Conservation (phyloP, 331 rosid genomes). For the Malus hybrid region DNA sequence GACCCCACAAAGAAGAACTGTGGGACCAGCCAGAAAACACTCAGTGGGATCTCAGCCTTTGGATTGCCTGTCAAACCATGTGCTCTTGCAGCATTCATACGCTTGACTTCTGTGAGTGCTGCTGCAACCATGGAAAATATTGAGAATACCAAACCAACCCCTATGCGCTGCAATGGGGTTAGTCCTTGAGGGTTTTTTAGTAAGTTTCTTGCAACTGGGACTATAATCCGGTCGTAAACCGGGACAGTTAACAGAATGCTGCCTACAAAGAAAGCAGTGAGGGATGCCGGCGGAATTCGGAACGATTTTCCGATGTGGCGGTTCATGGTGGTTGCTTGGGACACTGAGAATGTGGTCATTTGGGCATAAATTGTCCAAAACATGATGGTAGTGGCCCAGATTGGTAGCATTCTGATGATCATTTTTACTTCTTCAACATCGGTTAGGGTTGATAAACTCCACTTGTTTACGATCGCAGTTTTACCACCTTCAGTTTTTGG, state of each 20-base stretch:
- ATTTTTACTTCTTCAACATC: slow-evolving; percentile 84
- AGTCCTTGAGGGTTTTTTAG: slow-evolving; percentile 70
- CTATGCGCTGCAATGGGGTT: slow-evolving; percentile 73
- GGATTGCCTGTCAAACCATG: slow-evolving; percentile 22
- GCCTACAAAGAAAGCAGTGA: slow-evolving; percentile 68
- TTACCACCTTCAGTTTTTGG: slow-evolving; percentile 3
- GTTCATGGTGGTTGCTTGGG: slow-evolving; percentile 89
- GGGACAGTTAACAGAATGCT: slow-evolving; percentile 77
- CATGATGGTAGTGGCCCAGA: slow-evolving; percentile 82
- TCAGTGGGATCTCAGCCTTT: slow-evolving; percentile 30
- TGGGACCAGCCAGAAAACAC: slow-evolving; percentile 75
- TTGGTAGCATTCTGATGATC: slow-evolving; percentile 71
- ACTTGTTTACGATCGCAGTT: slow-evolving; percentile 30
- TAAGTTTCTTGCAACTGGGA: slow-evolving; percentile 32
- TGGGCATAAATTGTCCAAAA: slow-evolving; percentile 89
- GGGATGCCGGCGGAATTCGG: slow-evolving; percentile 67
- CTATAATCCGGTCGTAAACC: slow-evolving; percentile 51
- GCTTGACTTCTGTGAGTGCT: slow-evolving; percentile 53
- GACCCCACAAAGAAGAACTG: slow-evolving; percentile 70
- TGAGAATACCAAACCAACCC: slow-evolving; percentile 61
- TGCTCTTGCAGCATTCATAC: slow-evolving; percentile 31
- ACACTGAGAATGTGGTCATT: slow-evolving; percentile 85
- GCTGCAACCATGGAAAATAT: slow-evolving; percentile 59
- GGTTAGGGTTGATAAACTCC: slow-evolving; percentile 57
- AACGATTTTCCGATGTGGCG: slow-evolving; percentile 60